Evolutionary conservation across 805 yeast species (phyloP).

Genomic region (Allodekkera sacchari): DNA sequence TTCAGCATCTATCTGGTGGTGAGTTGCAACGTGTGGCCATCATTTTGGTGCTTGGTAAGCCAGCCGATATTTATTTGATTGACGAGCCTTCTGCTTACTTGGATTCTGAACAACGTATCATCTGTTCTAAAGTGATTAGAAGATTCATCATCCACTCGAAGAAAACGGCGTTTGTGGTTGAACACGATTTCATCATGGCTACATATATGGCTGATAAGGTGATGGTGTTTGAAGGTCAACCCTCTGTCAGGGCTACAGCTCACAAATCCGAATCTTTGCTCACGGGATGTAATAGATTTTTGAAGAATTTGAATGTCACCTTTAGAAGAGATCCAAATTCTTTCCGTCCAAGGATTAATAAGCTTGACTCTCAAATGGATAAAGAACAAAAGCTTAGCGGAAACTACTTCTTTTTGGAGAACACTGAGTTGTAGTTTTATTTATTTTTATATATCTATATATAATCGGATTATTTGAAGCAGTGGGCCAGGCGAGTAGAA

Average conservation of each 20-base stretch:
- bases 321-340: slow-evolving; percentile 99
- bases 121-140: slow-evolving; percentile 97
- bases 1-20: slow-evolving; percentile 97
- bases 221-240: slow-evolving; percentile 94
- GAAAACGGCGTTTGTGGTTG: slow-evolving; percentile 98
- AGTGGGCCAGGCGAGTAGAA: no score
- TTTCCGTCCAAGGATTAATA: slow-evolving; percentile 97
- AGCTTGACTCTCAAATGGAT: slow-evolving; percentile 97
- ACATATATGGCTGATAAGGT: slow-evolving; percentile 98
- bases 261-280: slow-evolving; percentile 85
- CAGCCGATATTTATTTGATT: slow-evolving; percentile 92
- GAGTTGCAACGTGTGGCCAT: slow-evolving; percentile 99
- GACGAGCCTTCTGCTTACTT: slow-evolving; percentile 99
- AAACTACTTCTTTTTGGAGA: slow-evolving; percentile 93
- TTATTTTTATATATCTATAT: no score
- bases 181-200: slow-evolving; percentile 99
- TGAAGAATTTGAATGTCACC: slow-evolving; percentile 94
- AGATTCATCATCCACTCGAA: slow-evolving; percentile 92
- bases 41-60: slow-evolving; percentile 85
- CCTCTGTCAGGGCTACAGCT: slow-evolving; percentile 80
- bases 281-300: slow-evolving; percentile 95
- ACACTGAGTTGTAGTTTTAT: slow-evolving; percentile 28
- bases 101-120: slow-evolving; percentile 99
- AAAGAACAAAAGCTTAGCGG: slow-evolving; percentile 92
- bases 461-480: no score